Evolutionary conservation across 2,329 filamentous ascomycete genomes (phyloP).

Genomic region (Fusarium austroafricanum): DNA sequence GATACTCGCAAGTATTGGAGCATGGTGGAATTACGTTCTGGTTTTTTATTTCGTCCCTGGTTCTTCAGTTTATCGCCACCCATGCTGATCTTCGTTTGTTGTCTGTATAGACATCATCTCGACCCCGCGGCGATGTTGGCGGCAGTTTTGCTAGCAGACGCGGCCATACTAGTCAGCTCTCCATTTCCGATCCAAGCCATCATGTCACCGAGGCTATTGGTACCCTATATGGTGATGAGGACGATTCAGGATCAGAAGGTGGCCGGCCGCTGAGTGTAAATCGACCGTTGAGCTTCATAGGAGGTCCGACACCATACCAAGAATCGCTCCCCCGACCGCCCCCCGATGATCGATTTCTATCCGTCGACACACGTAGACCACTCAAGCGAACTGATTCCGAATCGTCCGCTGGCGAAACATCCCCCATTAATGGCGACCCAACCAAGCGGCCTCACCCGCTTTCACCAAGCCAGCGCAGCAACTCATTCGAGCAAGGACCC

Average conservation of each 20-base stretch:
- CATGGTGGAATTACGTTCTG: not conserved
- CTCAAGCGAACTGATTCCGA: slow-evolving; percentile 62
- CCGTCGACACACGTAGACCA: slow-evolving; percentile 54
- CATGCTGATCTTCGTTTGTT: slow-evolving; percentile 40
- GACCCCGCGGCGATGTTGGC: slow-evolving; percentile 66
- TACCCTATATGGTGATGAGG: slow-evolving; percentile 85
- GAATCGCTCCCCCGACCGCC: slow-evolving; percentile 59
- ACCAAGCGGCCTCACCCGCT: slow-evolving; percentile 58
- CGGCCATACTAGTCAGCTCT: slow-evolving; percentile 68
- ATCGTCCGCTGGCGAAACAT: slow-evolving; percentile 50
- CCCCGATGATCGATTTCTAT: slow-evolving; percentile 48
- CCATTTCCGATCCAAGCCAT: slow-evolving; percentile 88
- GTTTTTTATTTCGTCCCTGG: slow-evolving; percentile 10
- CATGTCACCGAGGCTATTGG: slow-evolving; percentile 96
- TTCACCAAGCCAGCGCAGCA: slow-evolving; percentile 56
- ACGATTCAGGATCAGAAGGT: slow-evolving; percentile 68
- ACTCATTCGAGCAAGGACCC: slow-evolving; percentile 55
- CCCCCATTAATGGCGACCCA: slow-evolving; percentile 49
- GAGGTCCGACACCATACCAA: slow-evolving; percentile 62
- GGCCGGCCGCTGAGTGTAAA: slow-evolving; percentile 73
- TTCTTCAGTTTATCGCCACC: slow-evolving; percentile 27
- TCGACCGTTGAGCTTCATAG: slow-evolving; percentile 80
- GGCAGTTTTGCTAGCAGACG: slow-evolving; percentile 69
- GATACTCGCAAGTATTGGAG: not conserved
- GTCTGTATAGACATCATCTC: slow-evolving; percentile 65